A percentile compares a stretch with the other conserved stretches of the same genome.
These are phyloP conservation scores for Kodamaea suecica DNA, from an alignment of 1,139 yeast species.

Conservation along the genomic window DNA sequence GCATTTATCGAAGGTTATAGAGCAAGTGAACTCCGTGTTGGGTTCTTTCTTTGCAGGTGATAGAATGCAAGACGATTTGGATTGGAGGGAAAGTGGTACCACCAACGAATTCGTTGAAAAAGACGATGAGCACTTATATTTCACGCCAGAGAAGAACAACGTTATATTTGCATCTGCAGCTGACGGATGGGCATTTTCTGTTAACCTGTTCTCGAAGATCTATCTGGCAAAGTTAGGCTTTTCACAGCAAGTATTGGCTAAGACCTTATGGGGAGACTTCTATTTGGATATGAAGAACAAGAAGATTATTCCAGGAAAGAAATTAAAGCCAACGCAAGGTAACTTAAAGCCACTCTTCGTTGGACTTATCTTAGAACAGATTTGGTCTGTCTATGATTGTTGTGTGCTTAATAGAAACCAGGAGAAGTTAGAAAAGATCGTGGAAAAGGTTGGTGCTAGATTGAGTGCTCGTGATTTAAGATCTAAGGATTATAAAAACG, in stretches of 20 bases:
- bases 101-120: conserved; percentile 64
- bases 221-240: conserved; percentile 85
- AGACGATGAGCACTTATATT: conserved; percentile 82
- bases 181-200: conserved; percentile 97
- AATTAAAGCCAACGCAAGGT: conserved; percentile 46
- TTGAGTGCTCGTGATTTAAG: conserved; percentile 73
- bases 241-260: conserved; percentile 71
- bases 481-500: conserved; percentile 68
- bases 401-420: conserved; percentile 63
- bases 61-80: conserved; percentile 83
- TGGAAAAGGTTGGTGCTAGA: conserved; percentile 64
- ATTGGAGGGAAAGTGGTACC: conserved; percentile 69
- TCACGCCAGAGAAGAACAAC: conserved; percentile 85
- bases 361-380: conserved; percentile 78
- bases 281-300: conserved; percentile 88
- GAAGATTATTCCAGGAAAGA: conserved; percentile 63
- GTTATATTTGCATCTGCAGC: conserved; percentile 92
- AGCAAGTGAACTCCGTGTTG: conserved; percentile 91
- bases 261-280: conserved; percentile 95
- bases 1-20: conserved; percentile 75
- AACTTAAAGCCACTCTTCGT: conserved; percentile 80
- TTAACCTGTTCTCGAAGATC: conserved; percentile 83
- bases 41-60: conserved; percentile 94
- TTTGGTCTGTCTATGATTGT: conserved; percentile 87
- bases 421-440: conserved; percentile 73